Percentiles rank a stretch among this genome's conserved stretches.
Conservation (phyloP, 805 yeast genomes). For the Candida maris region DNA sequence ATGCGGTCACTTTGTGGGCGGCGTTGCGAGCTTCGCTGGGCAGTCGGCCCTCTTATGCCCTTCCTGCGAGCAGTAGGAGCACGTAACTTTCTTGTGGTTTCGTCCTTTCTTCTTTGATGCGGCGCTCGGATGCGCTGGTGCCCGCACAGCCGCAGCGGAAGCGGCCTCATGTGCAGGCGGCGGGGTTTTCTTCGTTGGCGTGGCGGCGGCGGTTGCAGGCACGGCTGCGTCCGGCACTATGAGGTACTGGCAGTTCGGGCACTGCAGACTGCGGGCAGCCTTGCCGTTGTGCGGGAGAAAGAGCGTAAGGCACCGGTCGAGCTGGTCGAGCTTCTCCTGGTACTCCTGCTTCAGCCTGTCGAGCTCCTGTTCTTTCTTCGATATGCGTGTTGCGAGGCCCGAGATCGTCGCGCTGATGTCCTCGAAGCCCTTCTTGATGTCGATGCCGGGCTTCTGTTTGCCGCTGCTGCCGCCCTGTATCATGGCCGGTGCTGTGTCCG, state of each 20-base stretch:
- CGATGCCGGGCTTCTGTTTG: too few relatives aligned
- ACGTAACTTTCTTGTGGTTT: constrained; percentile 25
- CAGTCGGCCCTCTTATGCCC: constrained; percentile 37
- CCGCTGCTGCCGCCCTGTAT: too few relatives aligned
- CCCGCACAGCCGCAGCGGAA: background rate
- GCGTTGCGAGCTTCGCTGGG: constrained; percentile 12
- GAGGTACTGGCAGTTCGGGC: background rate
- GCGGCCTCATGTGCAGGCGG: too few relatives aligned
- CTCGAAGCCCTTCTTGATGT: constrained; percentile 14
- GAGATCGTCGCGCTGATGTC: constrained; percentile 21
- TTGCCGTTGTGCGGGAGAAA: background rate
- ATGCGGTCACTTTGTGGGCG: constrained; percentile 8
- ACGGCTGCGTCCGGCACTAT: background rate
- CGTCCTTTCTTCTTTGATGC: constrained; percentile 4
- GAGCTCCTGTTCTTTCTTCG: constrained; percentile 37
- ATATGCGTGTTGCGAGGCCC: constrained; percentile 35
- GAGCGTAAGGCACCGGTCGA: constrained; percentile 20
- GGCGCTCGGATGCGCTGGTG: background rate
- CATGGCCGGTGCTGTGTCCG: too few relatives aligned
- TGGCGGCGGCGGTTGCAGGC: too few relatives aligned
- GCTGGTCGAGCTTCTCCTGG: constrained; percentile 11
- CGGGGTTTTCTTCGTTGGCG: too few relatives aligned
- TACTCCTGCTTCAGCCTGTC: constrained; percentile 28
- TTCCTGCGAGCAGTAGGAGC: constrained; percentile 32
- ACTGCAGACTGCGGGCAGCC: too few relatives aligned